Evolutionary conservation across 179 eudicot species (phyloP).

Genomic region (Corrigiola litoralis): DNA sequence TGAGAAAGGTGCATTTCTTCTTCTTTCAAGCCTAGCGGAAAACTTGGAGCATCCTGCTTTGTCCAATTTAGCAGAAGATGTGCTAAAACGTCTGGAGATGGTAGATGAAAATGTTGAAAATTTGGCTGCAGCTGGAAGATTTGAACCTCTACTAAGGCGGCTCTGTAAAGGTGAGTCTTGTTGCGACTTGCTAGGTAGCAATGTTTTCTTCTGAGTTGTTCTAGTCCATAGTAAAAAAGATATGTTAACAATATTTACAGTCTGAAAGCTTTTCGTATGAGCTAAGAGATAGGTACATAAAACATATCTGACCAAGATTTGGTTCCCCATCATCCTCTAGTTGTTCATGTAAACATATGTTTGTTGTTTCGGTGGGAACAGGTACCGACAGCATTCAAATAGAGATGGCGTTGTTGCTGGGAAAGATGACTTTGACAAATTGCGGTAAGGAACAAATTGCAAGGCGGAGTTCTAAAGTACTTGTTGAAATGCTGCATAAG

Average conservation of each 20-base stretch:
- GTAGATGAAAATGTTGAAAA: slow-evolving; percentile 50
- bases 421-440: slow-evolving; percentile 59
- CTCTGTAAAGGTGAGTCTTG: slow-evolving; percentile 46
- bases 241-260: background rate
- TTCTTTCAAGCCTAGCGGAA: slow-evolving; percentile 60
- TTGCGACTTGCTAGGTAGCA: background rate
- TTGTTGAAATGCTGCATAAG: slow-evolving; percentile 45
- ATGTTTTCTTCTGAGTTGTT: background rate
- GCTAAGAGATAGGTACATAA: background rate
- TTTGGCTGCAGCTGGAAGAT: slow-evolving; percentile 64
- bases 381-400: slow-evolving; percentile 42
- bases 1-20: slow-evolving; percentile 68
- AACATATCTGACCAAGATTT: background rate
- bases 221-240: background rate
- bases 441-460: slow-evolving; percentile 55
- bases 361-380: slow-evolving; percentile 22
- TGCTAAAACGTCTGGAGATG: slow-evolving; percentile 42
- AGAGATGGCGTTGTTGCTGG: slow-evolving; percentile 53
- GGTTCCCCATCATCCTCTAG: background rate
- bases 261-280: background rate
- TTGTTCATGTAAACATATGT: background rate
- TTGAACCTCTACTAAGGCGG: slow-evolving; percentile 52
- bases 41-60: slow-evolving; percentile 51
- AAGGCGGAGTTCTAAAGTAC: slow-evolving; percentile 42
- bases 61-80: slow-evolving; percentile 54